Conservation (phyloP, 1,284 basidiomycete species). For the Leccinum griseonigrum region DNA sequence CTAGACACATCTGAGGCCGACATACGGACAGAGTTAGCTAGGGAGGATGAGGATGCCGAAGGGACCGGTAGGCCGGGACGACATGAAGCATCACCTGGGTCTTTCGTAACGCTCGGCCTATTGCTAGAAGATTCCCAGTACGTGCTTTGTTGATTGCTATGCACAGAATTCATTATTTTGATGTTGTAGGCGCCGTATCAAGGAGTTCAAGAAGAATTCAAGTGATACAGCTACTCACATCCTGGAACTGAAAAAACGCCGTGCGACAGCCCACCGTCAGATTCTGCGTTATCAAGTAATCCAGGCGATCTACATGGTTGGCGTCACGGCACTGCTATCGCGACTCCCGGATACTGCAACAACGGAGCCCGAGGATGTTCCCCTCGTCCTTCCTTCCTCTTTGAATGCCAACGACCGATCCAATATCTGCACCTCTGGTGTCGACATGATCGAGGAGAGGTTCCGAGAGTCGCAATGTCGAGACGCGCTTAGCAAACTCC, state of each 20-base stretch:
- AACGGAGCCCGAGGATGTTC: not conserved
- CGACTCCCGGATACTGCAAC: not conserved
- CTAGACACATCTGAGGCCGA: not conserved
- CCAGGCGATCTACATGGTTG: not conserved
- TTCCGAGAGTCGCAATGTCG: not conserved
- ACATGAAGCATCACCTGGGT: not conserved
- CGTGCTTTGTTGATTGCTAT: not conserved
- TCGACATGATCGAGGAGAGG: not conserved
- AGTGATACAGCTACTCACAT: not conserved
- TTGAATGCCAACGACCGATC: not conserved
- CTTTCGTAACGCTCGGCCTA: not conserved
- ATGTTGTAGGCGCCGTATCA: not conserved
- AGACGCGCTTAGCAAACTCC: not conserved
- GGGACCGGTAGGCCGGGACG: not conserved
- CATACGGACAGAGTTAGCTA: not conserved
- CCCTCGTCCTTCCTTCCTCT: not conserved
- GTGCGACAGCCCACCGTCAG: not conserved
- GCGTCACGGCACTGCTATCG: not conserved
- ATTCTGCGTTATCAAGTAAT: not conserved
- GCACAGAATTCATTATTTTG: not conserved
- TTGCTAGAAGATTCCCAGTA: not conserved
- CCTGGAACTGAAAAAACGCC: not conserved
- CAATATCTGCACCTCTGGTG: not conserved
- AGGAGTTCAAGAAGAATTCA: not conserved
- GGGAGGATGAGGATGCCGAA: not conserved